Conservation (phyloP, 139 green algal genomes). For the Nannochloris sp. region DNA sequence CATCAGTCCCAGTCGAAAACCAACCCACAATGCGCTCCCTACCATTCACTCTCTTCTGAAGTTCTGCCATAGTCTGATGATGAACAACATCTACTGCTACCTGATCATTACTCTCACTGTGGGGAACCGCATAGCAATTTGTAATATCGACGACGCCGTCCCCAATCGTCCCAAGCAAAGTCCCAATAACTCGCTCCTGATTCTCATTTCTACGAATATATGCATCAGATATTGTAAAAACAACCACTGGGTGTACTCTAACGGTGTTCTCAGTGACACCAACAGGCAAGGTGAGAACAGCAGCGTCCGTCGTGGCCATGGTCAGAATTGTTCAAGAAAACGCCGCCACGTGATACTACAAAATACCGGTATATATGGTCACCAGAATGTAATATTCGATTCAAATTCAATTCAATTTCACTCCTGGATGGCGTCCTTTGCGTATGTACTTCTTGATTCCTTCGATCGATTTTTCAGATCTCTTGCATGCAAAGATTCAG, state of each 20-base stretch:
- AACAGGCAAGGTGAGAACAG: constrained; percentile 28
- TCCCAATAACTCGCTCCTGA: constrained; percentile 89
- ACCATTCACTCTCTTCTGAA: constrained; percentile 79
- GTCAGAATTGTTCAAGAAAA: not conserved
- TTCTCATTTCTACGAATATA: constrained; percentile 80
- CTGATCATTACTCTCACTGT: constrained; percentile 86
- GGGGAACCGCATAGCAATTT: constrained; percentile 91
- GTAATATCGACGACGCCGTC: constrained; percentile 78
- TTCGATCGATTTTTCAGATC: too few species aligned
- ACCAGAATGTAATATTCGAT: too few species aligned
- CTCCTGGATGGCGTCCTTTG: too few species aligned
- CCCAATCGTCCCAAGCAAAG: constrained; percentile 71
- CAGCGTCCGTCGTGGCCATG: constrained; percentile 14
- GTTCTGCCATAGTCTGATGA: constrained; percentile 84
- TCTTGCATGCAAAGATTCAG: too few species aligned
- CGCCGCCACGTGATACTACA: not conserved
- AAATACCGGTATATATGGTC: too few species aligned
- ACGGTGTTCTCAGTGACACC: constrained; percentile 43
- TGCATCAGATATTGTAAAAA: constrained; percentile 88
- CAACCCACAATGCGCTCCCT: constrained; percentile 84
- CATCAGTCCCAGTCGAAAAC: constrained; percentile 74
- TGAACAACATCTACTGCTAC: constrained; percentile 90
- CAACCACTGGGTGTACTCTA: constrained; percentile 80
- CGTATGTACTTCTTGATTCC: too few species aligned
- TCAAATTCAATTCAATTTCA: too few species aligned